Conservation (phyloP, 768 basidiomycete genomes). For the Boletus rubescentipes region DNA sequence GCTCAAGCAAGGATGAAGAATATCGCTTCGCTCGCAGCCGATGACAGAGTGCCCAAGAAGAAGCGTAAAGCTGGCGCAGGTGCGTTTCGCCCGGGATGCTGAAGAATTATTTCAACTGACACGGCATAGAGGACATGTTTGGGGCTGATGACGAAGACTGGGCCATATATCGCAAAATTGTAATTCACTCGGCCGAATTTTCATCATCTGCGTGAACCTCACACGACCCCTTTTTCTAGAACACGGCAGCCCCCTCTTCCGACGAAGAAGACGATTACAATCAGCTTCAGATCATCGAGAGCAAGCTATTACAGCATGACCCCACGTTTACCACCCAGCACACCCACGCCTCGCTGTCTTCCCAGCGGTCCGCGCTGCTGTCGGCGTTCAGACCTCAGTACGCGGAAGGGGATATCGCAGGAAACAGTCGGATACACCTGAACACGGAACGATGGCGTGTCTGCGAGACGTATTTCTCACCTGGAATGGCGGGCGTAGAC, state of each 20-base stretch:
- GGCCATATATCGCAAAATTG: constrained; percentile 97
- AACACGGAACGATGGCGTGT: constrained; percentile 90
- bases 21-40: constrained; percentile 88
- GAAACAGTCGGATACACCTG: constrained; percentile 77
- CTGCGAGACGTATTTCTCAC: constrained; percentile 91
- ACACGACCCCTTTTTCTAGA: constrained; percentile 40
- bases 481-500: constrained; percentile 92
- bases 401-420: constrained; percentile 70
- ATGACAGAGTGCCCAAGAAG: constrained; percentile 80
- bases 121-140: constrained; percentile 77
- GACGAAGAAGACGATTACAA: constrained; percentile 87
- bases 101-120: constrained; percentile 1
- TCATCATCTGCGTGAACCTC: background rate
- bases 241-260: constrained; percentile 67
- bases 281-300: constrained; percentile 72
- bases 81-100: constrained; percentile 30
- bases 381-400: constrained; percentile 82
- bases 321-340: constrained; percentile 79
- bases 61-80: constrained; percentile 82
- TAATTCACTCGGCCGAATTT: constrained; percentile 35
- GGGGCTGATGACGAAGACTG: constrained; percentile 95
- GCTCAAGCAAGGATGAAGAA: constrained; percentile 96
- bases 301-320: constrained; percentile 78
- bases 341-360: constrained; percentile 76
- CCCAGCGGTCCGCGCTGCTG: constrained; percentile 81